These are phyloP conservation scores for Paecilomyces sp. DNA, from an alignment of 2,329 filamentous ascomycete genomes.

Conservation along the genomic window DNA sequence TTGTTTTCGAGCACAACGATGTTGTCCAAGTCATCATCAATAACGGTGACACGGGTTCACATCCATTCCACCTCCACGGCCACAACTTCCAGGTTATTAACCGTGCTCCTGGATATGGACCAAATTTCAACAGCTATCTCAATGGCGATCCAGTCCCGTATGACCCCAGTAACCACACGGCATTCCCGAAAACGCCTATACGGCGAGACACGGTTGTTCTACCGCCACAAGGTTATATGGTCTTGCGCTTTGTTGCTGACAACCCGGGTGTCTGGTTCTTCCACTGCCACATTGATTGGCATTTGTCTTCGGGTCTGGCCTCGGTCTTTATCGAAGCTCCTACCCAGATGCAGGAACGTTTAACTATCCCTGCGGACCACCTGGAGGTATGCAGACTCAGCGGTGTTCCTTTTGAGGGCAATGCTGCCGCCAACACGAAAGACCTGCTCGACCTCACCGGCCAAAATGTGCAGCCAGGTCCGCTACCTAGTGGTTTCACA, in stretches of 20 bases:
- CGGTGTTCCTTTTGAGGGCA: neutral
- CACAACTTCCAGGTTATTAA: conserved; percentile 62
- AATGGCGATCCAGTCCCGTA: conserved; percentile 29
- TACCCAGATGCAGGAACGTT: conserved; percentile 51
- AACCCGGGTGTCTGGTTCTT: conserved; percentile 59
- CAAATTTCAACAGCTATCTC: conserved; percentile 45
- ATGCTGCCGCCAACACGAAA: neutral
- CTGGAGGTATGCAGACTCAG: neutral
- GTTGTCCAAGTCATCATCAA: conserved; percentile 39
- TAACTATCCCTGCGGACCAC: conserved; percentile 46
- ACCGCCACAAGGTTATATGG: conserved; percentile 58
- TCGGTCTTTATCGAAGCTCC: conserved; percentile 60
- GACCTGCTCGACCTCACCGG: neutral
- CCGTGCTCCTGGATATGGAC: conserved; percentile 50
- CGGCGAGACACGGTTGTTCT: conserved; percentile 63
- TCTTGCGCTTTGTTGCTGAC: conserved; percentile 46
- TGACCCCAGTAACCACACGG: conserved; percentile 16
- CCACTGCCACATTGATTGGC: conserved; percentile 79
- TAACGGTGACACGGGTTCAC: conserved; percentile 35
- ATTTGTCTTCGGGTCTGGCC: conserved; percentile 59
- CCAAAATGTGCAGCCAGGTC: conserved; percentile 31
- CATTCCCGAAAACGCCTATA: conserved; percentile 52
- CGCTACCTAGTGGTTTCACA: conserved; percentile 64
- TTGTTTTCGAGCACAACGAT: conserved; percentile 30
- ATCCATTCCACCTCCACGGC: conserved; percentile 48